Percentiles rank a stretch among this genome's conserved stretches.
Conservation (phyloP, 768 basidiomycete genomes). For the Galerina marginata region DNA sequence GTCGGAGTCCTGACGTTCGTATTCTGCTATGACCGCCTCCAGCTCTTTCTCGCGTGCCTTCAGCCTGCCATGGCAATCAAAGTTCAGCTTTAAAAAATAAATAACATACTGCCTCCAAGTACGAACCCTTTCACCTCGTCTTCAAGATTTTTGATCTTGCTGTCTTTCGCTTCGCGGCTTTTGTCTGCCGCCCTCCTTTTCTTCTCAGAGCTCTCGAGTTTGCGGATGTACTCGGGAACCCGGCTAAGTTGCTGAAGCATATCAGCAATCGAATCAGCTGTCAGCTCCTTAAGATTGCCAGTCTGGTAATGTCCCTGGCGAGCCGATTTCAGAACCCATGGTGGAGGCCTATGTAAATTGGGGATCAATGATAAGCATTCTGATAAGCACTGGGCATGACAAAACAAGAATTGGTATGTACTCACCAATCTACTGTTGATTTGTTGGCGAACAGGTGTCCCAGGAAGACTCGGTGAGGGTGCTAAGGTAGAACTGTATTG, state of each 20-base stretch:
- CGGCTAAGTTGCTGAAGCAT: slow-evolving; percentile 13
- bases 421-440: not conserved
- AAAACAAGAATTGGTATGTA: not conserved
- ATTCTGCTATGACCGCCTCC: slow-evolving; percentile 16
- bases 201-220: slow-evolving; percentile 21
- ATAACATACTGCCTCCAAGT: not conserved
- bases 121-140: slow-evolving; percentile 22
- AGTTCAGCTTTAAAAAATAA: slow-evolving; percentile 7
- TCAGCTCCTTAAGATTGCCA: slow-evolving; percentile 9
- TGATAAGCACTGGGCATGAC: not conserved
- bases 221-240: slow-evolving; percentile 24
- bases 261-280: slow-evolving; percentile 16
- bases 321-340: not conserved
- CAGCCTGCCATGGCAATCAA: slow-evolving; percentile 10
- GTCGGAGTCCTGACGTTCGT: slow-evolving; percentile 6
- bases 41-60: slow-evolving; percentile 19
- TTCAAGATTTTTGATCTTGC: slow-evolving; percentile 20
- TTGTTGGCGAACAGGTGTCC: not conserved
- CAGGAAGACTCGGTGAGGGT: not conserved
- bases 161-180: slow-evolving; percentile 22
- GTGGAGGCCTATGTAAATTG: not conserved
- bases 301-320: not conserved
- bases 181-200: slow-evolving; percentile 23
- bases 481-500: not conserved
- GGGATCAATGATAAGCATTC: not conserved